Base-by-base conservation (phyloP, 2,329 filamentous ascomycete species). In the Fusarium sp. region DNA sequence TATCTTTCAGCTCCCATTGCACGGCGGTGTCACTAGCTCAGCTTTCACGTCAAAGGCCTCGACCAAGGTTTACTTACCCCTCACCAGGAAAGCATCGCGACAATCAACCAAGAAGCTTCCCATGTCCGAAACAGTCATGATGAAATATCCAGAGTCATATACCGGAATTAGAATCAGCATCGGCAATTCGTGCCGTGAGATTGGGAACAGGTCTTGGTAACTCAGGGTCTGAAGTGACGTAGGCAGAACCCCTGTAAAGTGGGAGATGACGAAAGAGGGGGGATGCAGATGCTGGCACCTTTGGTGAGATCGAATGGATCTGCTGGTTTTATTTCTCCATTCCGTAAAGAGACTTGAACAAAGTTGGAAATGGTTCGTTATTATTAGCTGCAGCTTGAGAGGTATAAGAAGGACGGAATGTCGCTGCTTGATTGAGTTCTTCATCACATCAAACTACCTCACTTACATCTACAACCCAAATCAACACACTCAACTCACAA, bases 161-260 rank as follows among this genome's bases (percentile, higher is more conserved):
- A 23, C 32, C 52, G 19, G 49, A 25, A 49, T 21, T n/a, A 25
- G 54, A 58, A 49, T 35, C 18, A 6, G 8, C 13, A 21, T 23
- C 62, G 46, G 62, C 46, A 54, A 23, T 32, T 2, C 13, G 33
- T 56, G 40, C 68, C 68, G 68, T 44, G 32, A 28, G 23, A 5
- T 38, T 25, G 13, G 5, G 35, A 35, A 15, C 30, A 16, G n/a
- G 23, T 37, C 56, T 37, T 65, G 53, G 47, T 64, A 64, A 47
- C 32, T 64, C 74, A 74, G 67, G 73, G 68, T 75, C 71, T 57
- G 60, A 58, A 69, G 69, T 78, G 76, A 78, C 76, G 76, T 76
- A 77, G 74, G 58, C 30, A 43, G 43, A 56, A 59, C 40, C 73
- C 73, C 69, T 64, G 60, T 57, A 50, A 25, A 43, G 52, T 54